Percentiles rank a stretch among this genome's conserved stretches.
phyloP scores from a whole-genome alignment of 192 early-diverging fungal genomes.

The Backusella morwellensis region DNA sequence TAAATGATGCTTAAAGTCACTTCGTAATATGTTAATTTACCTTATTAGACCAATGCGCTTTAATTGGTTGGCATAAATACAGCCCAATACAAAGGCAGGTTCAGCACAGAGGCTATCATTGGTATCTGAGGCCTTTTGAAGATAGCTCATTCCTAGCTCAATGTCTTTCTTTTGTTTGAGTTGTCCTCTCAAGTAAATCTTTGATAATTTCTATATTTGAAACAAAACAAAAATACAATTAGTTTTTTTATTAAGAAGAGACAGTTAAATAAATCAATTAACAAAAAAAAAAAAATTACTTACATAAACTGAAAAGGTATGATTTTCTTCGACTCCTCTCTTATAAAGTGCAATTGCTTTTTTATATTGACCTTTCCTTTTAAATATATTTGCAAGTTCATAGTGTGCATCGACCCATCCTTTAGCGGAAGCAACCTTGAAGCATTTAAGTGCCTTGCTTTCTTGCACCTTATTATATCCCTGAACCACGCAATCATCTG shows the following conservation, averaged over 20 bases:
- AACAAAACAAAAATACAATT: not conserved
- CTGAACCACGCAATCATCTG: slow-evolving; percentile 8
- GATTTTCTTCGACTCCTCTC: slow-evolving; percentile 65
- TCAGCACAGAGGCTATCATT: slow-evolving; percentile 60
- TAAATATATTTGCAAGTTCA: slow-evolving; percentile 61
- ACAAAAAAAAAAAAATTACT: slow-evolving; percentile 11
- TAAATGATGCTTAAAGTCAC: not conserved
- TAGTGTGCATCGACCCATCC: slow-evolving; percentile 65
- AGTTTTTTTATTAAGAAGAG: no score
- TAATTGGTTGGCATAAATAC: slow-evolving; percentile 76
- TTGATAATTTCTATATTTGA: slow-evolving; percentile 67
- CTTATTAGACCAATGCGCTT: slow-evolving; percentile 52
- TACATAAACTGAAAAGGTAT: slow-evolving; percentile 65
- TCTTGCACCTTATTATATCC: slow-evolving; percentile 53
- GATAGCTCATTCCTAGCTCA: slow-evolving; percentile 79
- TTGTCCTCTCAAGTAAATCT: slow-evolving; percentile 71
- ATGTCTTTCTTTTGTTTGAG: slow-evolving; percentile 64
- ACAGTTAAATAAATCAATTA: not conserved
- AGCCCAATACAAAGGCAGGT: slow-evolving; percentile 73
- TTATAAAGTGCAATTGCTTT: slow-evolving; percentile 69
- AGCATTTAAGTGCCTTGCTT: slow-evolving; percentile 67
- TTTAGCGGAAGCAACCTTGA: slow-evolving; percentile 60
- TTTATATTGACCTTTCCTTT: slow-evolving; percentile 56
- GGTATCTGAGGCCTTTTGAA: slow-evolving; percentile 67
- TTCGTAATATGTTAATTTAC: slow-evolving; percentile 3